phyloP scores from a whole-genome alignment of 2,329 filamentous ascomycete genomes.

The Scortechinia acanthostroma region DNA sequence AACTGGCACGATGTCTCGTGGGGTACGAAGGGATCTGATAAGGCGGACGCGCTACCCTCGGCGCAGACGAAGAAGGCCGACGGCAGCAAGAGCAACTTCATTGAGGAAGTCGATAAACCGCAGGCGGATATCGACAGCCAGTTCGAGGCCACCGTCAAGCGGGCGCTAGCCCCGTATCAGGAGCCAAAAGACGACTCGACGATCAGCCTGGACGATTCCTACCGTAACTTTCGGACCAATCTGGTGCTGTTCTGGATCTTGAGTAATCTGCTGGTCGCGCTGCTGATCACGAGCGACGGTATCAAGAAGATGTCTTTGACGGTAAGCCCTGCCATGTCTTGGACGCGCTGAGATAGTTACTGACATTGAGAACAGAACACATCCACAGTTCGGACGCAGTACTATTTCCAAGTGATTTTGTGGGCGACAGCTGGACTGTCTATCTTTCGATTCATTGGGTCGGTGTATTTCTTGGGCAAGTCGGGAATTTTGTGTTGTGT shows the following conservation, averaged over 20 bases:
- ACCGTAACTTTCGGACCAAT: constrained; percentile 98
- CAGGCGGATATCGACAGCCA: constrained; percentile 97
- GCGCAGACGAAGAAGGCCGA: constrained; percentile 74
- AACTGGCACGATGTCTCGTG: constrained; percentile 99
- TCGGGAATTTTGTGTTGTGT: constrained; percentile 97
- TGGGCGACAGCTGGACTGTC: constrained; percentile 82
- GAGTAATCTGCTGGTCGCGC: constrained; percentile 78
- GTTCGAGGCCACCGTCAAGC: constrained; percentile 92
- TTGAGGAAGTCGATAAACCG: constrained; percentile 92
- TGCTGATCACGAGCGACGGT: constrained; percentile 82
- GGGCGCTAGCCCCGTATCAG: constrained; percentile 78
- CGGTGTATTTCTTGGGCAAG: constrained; percentile 87
- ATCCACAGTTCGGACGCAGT: constrained; percentile 70
- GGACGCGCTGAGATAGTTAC: neutral
- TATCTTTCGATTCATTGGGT: constrained; percentile 83
- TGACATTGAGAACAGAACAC: constrained; percentile 42
- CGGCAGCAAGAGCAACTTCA: constrained; percentile 80
- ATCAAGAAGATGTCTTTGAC: constrained; percentile 78
- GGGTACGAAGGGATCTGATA: constrained; percentile 98
- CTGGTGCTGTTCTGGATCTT: constrained; percentile 94
- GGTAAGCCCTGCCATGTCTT: constrained; percentile 45
- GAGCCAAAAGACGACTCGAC: constrained; percentile 70
- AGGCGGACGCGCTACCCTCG: constrained; percentile 84
- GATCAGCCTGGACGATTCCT: constrained; percentile 90
- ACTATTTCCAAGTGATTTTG: constrained; percentile 87